Percentiles rank a stretch among this genome's conserved stretches.
These are phyloP conservation scores for Coniochaeta sp. DNA, from an alignment of 2,329 filamentous ascomycete genomes.

Conservation along the genomic window DNA sequence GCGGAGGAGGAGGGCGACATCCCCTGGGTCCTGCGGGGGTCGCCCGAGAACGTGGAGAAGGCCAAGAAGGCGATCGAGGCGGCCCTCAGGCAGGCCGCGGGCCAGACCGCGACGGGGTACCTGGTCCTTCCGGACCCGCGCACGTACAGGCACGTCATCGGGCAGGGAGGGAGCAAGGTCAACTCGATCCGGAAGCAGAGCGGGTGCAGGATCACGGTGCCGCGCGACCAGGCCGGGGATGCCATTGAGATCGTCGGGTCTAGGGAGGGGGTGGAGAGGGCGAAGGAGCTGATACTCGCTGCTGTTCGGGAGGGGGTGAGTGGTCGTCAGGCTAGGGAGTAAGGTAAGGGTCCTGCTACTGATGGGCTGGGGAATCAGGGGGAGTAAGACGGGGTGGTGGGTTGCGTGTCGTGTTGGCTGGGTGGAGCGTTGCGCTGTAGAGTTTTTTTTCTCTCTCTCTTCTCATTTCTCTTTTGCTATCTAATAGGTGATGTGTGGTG, in stretches of 20 bases:
- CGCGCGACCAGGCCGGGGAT: slow-evolving; percentile 70
- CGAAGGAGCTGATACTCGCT: slow-evolving; percentile 80
- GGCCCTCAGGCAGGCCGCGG: slow-evolving; percentile 64
- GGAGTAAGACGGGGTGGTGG: not conserved
- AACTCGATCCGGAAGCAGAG: slow-evolving; percentile 89
- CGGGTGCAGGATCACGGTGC: slow-evolving; percentile 89
- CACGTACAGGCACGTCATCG: slow-evolving; percentile 86
- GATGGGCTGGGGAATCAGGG: not conserved
- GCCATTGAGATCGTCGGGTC: slow-evolving; percentile 85
- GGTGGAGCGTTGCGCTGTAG: too few species aligned
- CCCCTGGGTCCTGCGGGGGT: slow-evolving; percentile 83
- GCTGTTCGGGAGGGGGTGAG: slow-evolving; percentile 59
- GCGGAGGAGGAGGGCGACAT: slow-evolving; percentile 65
- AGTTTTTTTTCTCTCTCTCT: not conserved
- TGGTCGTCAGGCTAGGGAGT: slow-evolving; percentile 15
- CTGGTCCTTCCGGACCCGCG: slow-evolving; percentile 82
- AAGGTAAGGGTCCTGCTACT: not conserved
- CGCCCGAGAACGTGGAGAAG: slow-evolving; percentile 70
- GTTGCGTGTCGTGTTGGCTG: too few species aligned
- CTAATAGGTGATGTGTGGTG: too few species aligned
- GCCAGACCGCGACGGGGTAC: slow-evolving; percentile 71
- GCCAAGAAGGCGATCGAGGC: slow-evolving; percentile 68
- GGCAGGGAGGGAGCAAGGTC: slow-evolving; percentile 81
- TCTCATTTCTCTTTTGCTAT: not conserved
- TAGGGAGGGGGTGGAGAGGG: slow-evolving; percentile 74